phyloP scores from a whole-genome alignment of 306 rosid species.

The Lathyrus aphaca region DNA sequence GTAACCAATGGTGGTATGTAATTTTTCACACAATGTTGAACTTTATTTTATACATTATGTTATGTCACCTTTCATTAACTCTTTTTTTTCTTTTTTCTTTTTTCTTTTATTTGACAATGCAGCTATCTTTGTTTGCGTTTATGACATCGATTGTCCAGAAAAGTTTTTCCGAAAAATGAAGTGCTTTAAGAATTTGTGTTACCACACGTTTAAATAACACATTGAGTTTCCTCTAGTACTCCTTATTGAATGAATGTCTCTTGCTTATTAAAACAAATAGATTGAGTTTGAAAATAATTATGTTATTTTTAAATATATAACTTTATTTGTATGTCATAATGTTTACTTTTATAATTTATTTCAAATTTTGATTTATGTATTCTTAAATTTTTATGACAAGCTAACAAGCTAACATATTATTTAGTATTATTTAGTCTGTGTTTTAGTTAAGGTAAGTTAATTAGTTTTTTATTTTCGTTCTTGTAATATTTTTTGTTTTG shows the following conservation, averaged over 20 bases:
- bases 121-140: background rate
- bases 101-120: background rate
- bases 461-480: too few species aligned
- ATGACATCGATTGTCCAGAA: background rate
- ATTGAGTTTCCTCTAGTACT: too few species aligned
- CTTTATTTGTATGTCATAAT: background rate
- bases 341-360: background rate
- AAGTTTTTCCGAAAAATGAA: background rate
- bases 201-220: too few species aligned
- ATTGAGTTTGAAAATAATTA: background rate
- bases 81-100: too few species aligned
- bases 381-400: background rate
- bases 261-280: too few species aligned
- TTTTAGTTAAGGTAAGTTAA: too few species aligned
- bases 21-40: background rate
- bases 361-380: background rate
- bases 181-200: background rate
- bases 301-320: background rate
- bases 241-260: too few species aligned
- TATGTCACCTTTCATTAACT: background rate
- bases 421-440: too few species aligned
- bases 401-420: background rate
- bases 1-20: background rate
- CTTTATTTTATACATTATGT: background rate
- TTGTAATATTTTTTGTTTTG: too few species aligned